phyloP scores from a whole-genome alignment of 139 green algal species.

The Ettlia oleoabundans region DNA sequence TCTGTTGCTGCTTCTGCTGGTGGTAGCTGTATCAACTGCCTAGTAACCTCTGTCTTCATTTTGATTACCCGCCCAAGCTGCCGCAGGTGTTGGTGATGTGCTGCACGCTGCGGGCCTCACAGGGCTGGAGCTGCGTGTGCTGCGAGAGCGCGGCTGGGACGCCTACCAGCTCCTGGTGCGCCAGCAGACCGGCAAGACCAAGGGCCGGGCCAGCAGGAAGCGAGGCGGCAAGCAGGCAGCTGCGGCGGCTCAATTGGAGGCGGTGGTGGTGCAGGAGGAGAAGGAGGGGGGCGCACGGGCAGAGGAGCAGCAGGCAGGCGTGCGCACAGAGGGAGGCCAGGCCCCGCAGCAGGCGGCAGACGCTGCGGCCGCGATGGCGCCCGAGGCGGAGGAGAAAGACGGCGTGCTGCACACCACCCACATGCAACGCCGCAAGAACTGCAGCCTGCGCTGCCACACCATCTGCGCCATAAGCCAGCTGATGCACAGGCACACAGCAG shows the following conservation, averaged over 20 bases:
- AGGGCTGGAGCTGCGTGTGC: neutral
- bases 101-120: slow-evolving; percentile 21
- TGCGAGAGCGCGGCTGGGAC: slow-evolving; percentile 18
- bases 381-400: slow-evolving; percentile 17
- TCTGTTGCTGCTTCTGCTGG: neutral
- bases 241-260: neutral
- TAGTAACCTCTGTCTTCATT: too few species aligned
- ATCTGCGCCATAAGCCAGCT: neutral
- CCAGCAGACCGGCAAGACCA: neutral
- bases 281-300: neutral
- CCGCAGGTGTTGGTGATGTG: slow-evolving; percentile 12
- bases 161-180: neutral
- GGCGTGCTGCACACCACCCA: slow-evolving; percentile 18
- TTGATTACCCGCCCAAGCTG: neutral
- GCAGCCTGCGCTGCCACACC: slow-evolving; percentile 4
- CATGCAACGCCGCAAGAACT: neutral
- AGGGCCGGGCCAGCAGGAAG: too few species aligned
- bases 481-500: neutral
- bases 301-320: neutral
- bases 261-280: slow-evolving; percentile 6
- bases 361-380: neutral
- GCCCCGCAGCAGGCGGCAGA: neutral
- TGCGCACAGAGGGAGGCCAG: neutral
- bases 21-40: too few species aligned
- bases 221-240: too few species aligned